These are phyloP conservation scores for Trichoderma brevicompactum DNA, from an alignment of 2,329 filamentous ascomycete genomes.

Conservation along the genomic window DNA sequence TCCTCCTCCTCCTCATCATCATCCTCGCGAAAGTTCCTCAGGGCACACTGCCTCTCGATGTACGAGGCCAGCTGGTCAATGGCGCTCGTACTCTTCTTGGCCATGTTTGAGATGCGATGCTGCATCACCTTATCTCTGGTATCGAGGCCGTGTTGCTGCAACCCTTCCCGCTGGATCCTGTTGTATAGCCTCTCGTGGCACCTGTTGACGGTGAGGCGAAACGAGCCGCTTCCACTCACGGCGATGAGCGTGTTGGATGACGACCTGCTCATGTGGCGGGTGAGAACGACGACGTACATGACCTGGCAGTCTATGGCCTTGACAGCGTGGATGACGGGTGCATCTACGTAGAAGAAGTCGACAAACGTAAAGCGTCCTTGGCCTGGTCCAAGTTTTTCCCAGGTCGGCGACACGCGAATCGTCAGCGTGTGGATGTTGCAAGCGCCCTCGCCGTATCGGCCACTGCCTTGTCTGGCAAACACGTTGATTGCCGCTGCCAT, in stretches of 20 bases:
- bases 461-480: constrained; percentile 39
- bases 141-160: neutral
- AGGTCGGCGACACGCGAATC: constrained; percentile 46
- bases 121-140: constrained; percentile 31
- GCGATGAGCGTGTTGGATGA: neutral
- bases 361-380: constrained; percentile 41
- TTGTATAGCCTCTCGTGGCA: constrained; percentile 13
- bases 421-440: constrained; percentile 48
- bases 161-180: neutral
- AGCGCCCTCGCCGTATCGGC: constrained; percentile 10
- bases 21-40: constrained; percentile 2
- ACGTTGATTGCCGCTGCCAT: constrained; percentile 46
- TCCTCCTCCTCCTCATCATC: neutral
- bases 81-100: neutral
- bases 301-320: constrained; percentile 42
- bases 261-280: constrained; percentile 24
- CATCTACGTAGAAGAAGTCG: constrained; percentile 42
- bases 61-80: constrained; percentile 22
- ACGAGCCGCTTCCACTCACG: constrained; percentile 12
- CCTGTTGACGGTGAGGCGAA: constrained; percentile 32
- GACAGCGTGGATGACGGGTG: constrained; percentile 41
- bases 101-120: neutral
- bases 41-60: constrained; percentile 15
- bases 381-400: constrained; percentile 18
- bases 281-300: constrained; percentile 44